A percentile compares a stretch with the other conserved stretches of the same genome.
Evolutionary conservation across 1,284 basidiomycete species (phyloP).

Genomic region (Chalciporus sp.): DNA sequence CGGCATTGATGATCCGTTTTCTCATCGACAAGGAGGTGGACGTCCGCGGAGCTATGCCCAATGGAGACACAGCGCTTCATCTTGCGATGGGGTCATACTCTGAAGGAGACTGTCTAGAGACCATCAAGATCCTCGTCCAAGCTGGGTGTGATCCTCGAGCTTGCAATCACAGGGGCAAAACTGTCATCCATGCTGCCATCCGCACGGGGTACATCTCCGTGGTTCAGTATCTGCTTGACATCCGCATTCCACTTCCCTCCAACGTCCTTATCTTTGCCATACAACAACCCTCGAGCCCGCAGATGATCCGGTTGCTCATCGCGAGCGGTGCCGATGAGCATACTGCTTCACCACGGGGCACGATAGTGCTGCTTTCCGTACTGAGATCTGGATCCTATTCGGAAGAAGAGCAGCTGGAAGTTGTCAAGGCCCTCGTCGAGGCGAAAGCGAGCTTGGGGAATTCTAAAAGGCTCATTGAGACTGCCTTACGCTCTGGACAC

Average conservation of each 20-base stretch:
- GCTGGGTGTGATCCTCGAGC: conserved; percentile 3
- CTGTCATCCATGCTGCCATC: neutral
- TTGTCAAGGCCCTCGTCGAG: neutral
- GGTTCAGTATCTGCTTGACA: neutral
- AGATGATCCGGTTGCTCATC: neutral
- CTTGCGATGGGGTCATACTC: neutral
- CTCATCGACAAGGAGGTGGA: conserved; percentile 1
- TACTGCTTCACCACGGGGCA: neutral
- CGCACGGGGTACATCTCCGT: neutral
- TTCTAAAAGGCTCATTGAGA: too few relatives aligned
- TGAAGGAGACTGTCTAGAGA: neutral
- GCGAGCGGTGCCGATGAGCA: neutral
- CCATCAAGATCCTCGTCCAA: neutral
- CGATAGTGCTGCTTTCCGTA: conserved; percentile 8
- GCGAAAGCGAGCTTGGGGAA: neutral
- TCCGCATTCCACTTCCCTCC: neutral
- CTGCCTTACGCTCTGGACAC: too few relatives aligned
- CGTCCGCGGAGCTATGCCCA: neutral
- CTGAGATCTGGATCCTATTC: fast-evolving
- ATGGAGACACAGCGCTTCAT: conserved; percentile 10
- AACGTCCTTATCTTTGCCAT: neutral
- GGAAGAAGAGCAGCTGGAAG: neutral
- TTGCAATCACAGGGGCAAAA: neutral
- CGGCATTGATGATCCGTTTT: neutral
- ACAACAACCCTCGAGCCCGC: neutral